These are phyloP conservation scores for Cyamopsis tetragonoloba DNA, from an alignment of 306 rosid species.

Conservation along the genomic window DNA sequence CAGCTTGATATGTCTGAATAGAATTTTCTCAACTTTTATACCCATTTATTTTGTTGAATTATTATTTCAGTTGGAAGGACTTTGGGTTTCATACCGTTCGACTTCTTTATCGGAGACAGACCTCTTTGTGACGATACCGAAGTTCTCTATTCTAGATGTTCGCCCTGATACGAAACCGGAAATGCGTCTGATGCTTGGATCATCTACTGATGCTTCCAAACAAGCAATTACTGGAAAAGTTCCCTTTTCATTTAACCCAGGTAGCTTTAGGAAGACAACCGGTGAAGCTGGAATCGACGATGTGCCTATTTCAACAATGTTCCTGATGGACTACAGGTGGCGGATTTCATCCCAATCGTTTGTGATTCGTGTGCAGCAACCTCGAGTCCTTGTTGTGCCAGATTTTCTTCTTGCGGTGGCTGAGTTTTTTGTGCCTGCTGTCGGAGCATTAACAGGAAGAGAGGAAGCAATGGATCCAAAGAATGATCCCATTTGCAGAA, in stretches of 20 bases:
- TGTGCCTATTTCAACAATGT: slow-evolving; percentile 75
- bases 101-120: slow-evolving; percentile 86
- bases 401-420: slow-evolving; percentile 95
- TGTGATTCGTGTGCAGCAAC: slow-evolving; percentile 92
- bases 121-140: slow-evolving; percentile 85
- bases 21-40: slow-evolving; percentile 6
- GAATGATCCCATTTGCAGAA: slow-evolving; percentile 77
- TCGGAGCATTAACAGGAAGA: slow-evolving; percentile 87
- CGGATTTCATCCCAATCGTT: slow-evolving; percentile 70
- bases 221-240: slow-evolving; percentile 56
- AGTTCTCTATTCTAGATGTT: slow-evolving; percentile 75
- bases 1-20: slow-evolving; percentile 16
- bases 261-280: slow-evolving; percentile 44
- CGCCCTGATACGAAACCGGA: slow-evolving; percentile 88
- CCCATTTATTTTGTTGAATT: slow-evolving; percentile 19
- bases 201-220: slow-evolving; percentile 71
- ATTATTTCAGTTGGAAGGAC: slow-evolving; percentile 80
- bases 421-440: slow-evolving; percentile 92
- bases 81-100: slow-evolving; percentile 94
- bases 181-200: slow-evolving; percentile 99
- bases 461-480: slow-evolving; percentile 83
- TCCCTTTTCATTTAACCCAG: slow-evolving; percentile 46
- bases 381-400: slow-evolving; percentile 94
- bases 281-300: slow-evolving; percentile 49
- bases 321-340: slow-evolving; percentile 93